phyloP scores from a whole-genome alignment of 306 rosid genomes.

The Macrotyloma uniflorum region DNA sequence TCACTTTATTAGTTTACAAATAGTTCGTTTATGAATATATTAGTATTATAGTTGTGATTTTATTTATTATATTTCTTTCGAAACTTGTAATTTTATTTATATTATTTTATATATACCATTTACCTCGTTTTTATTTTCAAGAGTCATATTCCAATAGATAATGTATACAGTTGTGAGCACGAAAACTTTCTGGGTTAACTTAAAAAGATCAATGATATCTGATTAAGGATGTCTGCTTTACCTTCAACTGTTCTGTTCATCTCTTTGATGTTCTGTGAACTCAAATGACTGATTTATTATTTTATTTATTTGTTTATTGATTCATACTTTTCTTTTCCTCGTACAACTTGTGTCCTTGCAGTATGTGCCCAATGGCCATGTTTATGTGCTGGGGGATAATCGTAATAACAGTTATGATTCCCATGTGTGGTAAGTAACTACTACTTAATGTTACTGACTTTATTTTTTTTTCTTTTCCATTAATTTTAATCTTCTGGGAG shows the following conservation, averaged over 20 bases:
- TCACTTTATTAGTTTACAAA: neutral
- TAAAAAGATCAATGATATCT: neutral
- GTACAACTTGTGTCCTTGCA: constrained; percentile 45
- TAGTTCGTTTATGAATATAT: neutral
- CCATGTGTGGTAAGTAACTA: constrained; percentile 66
- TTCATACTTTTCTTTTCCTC: constrained; percentile 8
- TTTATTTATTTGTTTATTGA: neutral
- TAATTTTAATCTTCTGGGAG: neutral
- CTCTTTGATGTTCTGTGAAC: neutral
- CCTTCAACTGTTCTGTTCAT: neutral
- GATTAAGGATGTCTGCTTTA: neutral
- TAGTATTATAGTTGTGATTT: neutral
- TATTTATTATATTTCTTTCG: neutral
- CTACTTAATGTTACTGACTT: neutral
- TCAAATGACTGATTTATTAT: neutral
- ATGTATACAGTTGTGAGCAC: neutral
- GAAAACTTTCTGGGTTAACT: neutral
- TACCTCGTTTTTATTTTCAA: neutral
- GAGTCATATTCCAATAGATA: neutral
- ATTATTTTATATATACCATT: neutral
- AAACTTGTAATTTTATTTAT: neutral
- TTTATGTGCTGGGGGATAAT: constrained; percentile 91
- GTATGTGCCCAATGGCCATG: constrained; percentile 84
- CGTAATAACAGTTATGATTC: constrained; percentile 85
- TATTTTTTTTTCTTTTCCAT: neutral